phyloP scores from a whole-genome alignment of 176 grass and related monocot genomes.

The Elaeis guineensis region DNA sequence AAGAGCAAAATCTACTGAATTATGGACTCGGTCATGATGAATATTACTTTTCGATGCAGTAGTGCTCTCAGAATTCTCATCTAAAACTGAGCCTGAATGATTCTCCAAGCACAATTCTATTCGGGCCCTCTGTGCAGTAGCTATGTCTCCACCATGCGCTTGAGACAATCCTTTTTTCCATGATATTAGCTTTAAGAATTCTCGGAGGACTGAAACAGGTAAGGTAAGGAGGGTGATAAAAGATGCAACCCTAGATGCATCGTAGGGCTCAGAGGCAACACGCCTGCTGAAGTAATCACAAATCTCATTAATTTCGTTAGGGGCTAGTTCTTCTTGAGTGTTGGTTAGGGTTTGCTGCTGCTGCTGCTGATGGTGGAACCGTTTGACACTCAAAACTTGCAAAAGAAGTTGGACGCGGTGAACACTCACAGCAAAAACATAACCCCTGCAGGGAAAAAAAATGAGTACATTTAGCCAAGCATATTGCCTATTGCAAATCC shows the following conservation, averaged over 20 bases:
- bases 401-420: conserved; percentile 90
- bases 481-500: not conserved
- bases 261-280: conserved; percentile 97
- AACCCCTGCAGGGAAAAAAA: conserved; percentile 53
- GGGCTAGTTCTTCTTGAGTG: conserved; percentile 79
- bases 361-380: conserved; percentile 94
- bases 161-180: conserved; percentile 97
- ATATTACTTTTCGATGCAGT: conserved; percentile 81
- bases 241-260: conserved; percentile 94
- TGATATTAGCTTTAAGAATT: conserved; percentile 86
- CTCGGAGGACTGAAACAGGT: conserved; percentile 72
- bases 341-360: conserved; percentile 70
- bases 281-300: conserved; percentile 96
- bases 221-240: conserved; percentile 96
- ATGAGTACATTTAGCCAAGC: not conserved
- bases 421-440: conserved; percentile 98
- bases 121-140: conserved; percentile 76
- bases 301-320: conserved; percentile 82
- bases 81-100: conserved; percentile 56
- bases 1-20: conserved; percentile 75
- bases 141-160: conserved; percentile 58
- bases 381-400: conserved; percentile 93
- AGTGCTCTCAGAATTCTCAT: conserved; percentile 38
- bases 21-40: conserved; percentile 74
- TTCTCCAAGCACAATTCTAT: conserved; percentile 98